Base-by-base conservation (phyloP, 176 grass and related monocot genomes). In the Oryza nivara region DNA sequence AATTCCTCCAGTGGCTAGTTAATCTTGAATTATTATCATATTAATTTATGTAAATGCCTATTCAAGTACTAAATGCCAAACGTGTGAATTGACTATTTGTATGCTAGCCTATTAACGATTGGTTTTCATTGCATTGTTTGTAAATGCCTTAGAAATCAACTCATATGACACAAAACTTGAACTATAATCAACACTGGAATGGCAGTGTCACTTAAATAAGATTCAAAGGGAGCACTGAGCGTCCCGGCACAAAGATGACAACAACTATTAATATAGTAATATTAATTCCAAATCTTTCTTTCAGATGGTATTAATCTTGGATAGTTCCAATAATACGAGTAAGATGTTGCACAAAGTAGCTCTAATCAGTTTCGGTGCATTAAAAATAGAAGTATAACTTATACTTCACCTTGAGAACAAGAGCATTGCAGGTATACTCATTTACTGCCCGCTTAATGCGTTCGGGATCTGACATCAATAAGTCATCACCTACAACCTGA, bases 401-500 rank as follows among this genome's bases (percentile, higher is more conserved):
- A 11, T 44, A 5, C 75, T 61, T 87, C 74, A 89, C 96, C 96
- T 99, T 94, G 22, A 99, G 93, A 92, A 90, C 81, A 96, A 99
- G 93, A 84, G 93, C 96, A 67, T 96, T 93, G 54, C 93, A 99
- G 88, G 91, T 92, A 83, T 87, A 99, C 41, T 99, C 96, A 82
- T 86, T 95, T 84, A 94, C 80, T 68, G 96, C 93, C 16, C 91
- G 89, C 81, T 99, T 91, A 80, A 99, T 93, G 77, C 91, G 83
- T 89, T 89, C 92, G 11, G 91, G 91, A 66, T 96, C 91, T 66
- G 96, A 99, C 93, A 96, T 93, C 84, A 99, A 83, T 17, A 99
- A 78, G 84, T 96, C 96, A 88, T 99, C 96, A 80, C 93, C 96
- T 72, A 92, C 90, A 67, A 99, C 91, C 96, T 99, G 84, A 49